phyloP scores from a whole-genome alignment of 345 rosid species.

The Eucalyptus sp. region DNA sequence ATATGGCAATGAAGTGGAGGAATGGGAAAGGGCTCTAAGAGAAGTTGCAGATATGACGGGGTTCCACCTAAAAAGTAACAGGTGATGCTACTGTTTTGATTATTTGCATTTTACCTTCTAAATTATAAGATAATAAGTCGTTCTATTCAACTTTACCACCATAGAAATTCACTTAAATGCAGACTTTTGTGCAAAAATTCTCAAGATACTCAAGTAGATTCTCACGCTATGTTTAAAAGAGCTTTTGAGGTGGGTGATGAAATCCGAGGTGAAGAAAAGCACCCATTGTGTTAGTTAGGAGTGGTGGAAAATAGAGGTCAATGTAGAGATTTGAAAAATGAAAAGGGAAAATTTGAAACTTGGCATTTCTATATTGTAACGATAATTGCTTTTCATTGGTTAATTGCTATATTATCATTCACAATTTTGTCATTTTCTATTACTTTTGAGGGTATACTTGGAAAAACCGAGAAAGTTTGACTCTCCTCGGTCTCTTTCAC shows the following conservation, averaged over 20 bases:
- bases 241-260: neutral
- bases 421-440: neutral
- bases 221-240: neutral
- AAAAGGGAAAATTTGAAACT: neutral
- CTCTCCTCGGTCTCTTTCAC: neutral
- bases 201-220: neutral
- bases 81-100: neutral
- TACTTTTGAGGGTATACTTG: neutral
- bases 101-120: neutral
- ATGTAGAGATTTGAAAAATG: neutral
- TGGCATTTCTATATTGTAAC: neutral
- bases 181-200: neutral
- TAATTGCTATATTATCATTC: neutral
- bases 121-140: neutral
- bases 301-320: neutral
- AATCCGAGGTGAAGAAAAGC: neutral
- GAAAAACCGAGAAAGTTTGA: neutral
- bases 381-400: neutral
- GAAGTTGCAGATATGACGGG: neutral
- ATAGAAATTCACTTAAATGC: neutral
- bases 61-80: neutral
- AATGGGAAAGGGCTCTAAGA: neutral
- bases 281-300: neutral
- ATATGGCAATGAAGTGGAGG: neutral
- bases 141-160: neutral